Conservation (phyloP, 331 rosid genomes). For the Malus hybrid region DNA sequence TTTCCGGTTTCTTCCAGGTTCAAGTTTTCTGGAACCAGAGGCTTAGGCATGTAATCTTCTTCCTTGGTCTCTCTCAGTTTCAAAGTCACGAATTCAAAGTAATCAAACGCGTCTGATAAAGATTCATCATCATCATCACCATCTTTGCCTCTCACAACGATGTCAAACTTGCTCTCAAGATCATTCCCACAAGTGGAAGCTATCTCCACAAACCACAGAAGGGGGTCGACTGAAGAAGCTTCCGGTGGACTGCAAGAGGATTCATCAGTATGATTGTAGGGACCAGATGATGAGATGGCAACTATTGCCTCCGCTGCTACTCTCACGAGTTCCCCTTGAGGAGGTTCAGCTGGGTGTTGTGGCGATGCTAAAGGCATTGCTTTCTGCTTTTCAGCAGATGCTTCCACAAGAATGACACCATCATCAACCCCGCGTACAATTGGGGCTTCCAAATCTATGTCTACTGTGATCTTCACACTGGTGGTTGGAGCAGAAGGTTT, state of each 20-base stretch:
- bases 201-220: slow-evolving; percentile 76
- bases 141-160: slow-evolving; percentile 23
- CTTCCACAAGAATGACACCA: slow-evolving; percentile 29
- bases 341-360: slow-evolving; percentile 23
- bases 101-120: slow-evolving; percentile 45
- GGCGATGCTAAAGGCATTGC: slow-evolving; percentile 28
- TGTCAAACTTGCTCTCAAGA: slow-evolving; percentile 24
- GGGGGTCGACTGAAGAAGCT: slow-evolving; percentile 35
- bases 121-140: slow-evolving; percentile 23
- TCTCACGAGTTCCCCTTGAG: slow-evolving; percentile 42
- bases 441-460: slow-evolving; percentile 76
- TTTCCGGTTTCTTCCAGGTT: slow-evolving; percentile 61
- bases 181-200: slow-evolving; percentile 46
- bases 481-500: slow-evolving; percentile 23
- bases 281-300: slow-evolving; percentile 45
- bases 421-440: slow-evolving; percentile 43
- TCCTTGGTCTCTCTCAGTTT: slow-evolving; percentile 54
- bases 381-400: slow-evolving; percentile 22
- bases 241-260: slow-evolving; percentile 26
- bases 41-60: slow-evolving; percentile 89
- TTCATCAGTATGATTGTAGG: slow-evolving; percentile 17
- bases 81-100: slow-evolving; percentile 79
- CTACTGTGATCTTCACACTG: slow-evolving; percentile 24
- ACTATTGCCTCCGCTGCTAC: slow-evolving; percentile 83
- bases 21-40: slow-evolving; percentile 69